A percentile compares a stretch with the other conserved stretches of the same genome.
phyloP scores from a whole-genome alignment of 164 flowering plant genomes.

The Tetracentron sinense region DNA sequence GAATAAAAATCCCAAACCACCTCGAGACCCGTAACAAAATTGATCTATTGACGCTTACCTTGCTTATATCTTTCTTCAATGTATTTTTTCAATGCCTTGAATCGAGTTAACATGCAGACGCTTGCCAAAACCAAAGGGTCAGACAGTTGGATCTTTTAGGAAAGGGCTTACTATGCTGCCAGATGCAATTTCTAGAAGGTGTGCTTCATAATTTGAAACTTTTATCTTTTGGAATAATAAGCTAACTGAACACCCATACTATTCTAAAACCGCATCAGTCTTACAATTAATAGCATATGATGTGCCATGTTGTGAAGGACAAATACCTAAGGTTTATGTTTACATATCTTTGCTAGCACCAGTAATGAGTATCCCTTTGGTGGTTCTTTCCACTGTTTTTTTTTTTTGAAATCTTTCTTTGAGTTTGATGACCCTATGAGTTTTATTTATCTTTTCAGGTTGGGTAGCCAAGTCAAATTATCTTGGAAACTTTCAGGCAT shows the following conservation, averaged over 20 bases:
- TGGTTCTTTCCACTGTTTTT: neutral
- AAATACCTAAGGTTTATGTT: neutral
- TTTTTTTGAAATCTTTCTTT: neutral
- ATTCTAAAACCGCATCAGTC: too few relatives aligned
- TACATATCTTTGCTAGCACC: neutral
- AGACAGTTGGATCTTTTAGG: constrained; percentile 93
- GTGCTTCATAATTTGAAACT: neutral
- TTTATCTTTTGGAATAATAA: neutral
- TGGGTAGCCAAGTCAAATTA: constrained; percentile 72
- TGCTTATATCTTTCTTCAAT: neutral
- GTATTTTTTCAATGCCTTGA: constrained; percentile 9
- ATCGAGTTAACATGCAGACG: constrained; percentile 45
- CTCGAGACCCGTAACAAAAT: constrained; percentile 73
- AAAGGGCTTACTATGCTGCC: constrained; percentile 85
- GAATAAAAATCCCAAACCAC: constrained; percentile 49
- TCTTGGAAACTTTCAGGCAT: constrained; percentile 84
- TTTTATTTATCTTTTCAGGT: constrained; percentile 37
- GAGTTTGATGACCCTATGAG: neutral
- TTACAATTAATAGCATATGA: neutral
- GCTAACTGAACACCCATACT: neutral
- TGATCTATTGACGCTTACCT: constrained; percentile 5
- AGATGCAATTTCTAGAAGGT: constrained; percentile 79
- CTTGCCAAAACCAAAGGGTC: constrained; percentile 86
- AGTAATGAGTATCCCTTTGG: neutral
- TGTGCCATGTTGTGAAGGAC: neutral